These are phyloP conservation scores for Friedmanniomyces endolithicus DNA, from an alignment of 495 filamentous ascomycete genomes.

Conservation along the genomic window DNA sequence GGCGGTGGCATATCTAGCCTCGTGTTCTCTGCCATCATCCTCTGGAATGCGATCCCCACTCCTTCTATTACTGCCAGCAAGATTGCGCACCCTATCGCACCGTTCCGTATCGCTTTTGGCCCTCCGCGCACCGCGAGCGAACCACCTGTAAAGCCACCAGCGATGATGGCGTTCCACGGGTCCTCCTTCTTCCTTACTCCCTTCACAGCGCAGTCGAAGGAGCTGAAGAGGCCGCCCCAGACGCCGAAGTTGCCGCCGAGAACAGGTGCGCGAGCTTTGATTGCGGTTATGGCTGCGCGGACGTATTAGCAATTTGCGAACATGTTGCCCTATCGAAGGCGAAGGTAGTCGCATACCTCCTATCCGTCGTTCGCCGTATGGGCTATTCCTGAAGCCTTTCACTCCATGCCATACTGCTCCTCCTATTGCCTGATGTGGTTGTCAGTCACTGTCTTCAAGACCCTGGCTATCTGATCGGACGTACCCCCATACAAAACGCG, in stretches of 20 bases:
- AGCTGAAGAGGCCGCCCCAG: conserved; percentile 91
- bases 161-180: conserved; percentile 89
- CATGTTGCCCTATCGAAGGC: neutral
- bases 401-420: conserved; percentile 92
- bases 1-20: conserved; percentile 52
- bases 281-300: conserved; percentile 61
- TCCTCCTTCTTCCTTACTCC: conserved; percentile 90
- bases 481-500: conserved; percentile 93
- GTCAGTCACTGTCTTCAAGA: conserved; percentile 7
- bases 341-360: conserved; percentile 42
- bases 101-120: conserved; percentile 75
- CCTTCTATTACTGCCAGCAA: conserved; percentile 93
- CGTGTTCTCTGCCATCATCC: conserved; percentile 88
- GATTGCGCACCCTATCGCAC: conserved; percentile 88
- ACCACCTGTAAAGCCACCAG: conserved; percentile 94
- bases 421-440: conserved; percentile 57
- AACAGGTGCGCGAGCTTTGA: conserved; percentile 92
- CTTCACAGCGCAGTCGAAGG: conserved; percentile 96
- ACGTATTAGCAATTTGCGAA: neutral
- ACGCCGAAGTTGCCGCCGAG: conserved; percentile 95
- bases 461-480: conserved; percentile 24
- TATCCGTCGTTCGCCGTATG: conserved; percentile 87
- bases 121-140: conserved; percentile 83
- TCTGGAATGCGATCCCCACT: conserved; percentile 91
- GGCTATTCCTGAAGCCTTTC: conserved; percentile 84